Conservation (phyloP, 441 rosid species). For the Pelargonium cotyledonis region DNA sequence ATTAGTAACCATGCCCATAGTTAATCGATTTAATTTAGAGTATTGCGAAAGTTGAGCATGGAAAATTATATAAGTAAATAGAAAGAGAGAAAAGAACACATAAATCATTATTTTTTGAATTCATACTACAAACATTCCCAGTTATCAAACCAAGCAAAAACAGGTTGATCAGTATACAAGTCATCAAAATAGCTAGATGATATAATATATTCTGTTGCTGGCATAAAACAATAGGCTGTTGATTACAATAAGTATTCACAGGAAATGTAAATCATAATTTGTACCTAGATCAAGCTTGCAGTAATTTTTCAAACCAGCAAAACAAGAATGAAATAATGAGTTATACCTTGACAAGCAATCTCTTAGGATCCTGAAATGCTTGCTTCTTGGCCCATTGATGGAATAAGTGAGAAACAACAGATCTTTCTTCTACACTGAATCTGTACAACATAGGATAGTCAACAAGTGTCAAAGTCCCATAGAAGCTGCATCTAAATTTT, state of each 20-base stretch:
- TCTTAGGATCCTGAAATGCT: constrained; percentile 85
- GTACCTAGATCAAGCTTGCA: neutral
- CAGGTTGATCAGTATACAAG: neutral
- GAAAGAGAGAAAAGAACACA: neutral
- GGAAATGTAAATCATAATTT: neutral
- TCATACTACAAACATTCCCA: neutral
- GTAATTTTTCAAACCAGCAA: constrained; percentile 7
- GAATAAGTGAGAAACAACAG: constrained; percentile 79
- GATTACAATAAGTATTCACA: neutral
- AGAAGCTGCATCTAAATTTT: neutral
- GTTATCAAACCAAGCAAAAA: neutral
- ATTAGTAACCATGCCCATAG: neutral
- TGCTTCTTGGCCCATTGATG: constrained; percentile 91
- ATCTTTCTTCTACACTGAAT: constrained; percentile 73
- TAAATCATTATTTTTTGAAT: neutral
- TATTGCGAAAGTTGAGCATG: neutral
- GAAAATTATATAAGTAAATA: neutral
- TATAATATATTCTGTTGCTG: neutral
- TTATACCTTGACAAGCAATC: constrained; percentile 75
- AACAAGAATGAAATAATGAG: constrained; percentile 13
- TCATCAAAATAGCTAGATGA: constrained; percentile 1
- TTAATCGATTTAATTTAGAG: neutral
- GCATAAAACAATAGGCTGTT: neutral
- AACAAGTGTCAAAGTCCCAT: neutral
- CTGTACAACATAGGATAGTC: constrained; percentile 31